These are phyloP conservation scores for Priceomyces castillae DNA, from an alignment of 805 yeast genomes.

Conservation along the genomic window DNA sequence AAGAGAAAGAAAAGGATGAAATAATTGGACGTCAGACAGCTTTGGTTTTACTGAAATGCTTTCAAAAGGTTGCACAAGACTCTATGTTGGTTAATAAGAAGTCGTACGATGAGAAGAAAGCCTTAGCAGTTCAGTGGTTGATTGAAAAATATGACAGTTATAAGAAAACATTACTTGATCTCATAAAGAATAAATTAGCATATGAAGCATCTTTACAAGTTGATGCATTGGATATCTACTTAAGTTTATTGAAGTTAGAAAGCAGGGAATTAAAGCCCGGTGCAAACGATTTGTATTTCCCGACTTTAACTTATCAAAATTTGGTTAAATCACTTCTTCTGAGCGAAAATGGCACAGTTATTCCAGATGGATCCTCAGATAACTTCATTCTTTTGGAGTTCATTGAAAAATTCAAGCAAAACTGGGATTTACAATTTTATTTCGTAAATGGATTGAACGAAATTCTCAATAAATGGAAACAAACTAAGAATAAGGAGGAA, in stretches of 20 bases:
- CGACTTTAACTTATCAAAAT: slow-evolving; percentile 49
- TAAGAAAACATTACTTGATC: slow-evolving; percentile 42
- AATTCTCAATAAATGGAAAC: slow-evolving; percentile 20
- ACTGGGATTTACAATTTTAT: slow-evolving; percentile 78
- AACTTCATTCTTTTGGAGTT: slow-evolving; percentile 56
- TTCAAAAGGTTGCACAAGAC: slow-evolving; percentile 45
- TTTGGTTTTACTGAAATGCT: slow-evolving; percentile 43
- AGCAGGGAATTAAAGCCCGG: slow-evolving; percentile 50
- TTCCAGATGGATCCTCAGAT: slow-evolving; percentile 47
- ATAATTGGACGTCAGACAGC: slow-evolving; percentile 39
- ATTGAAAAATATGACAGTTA: slow-evolving; percentile 54
- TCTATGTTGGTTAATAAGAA: slow-evolving; percentile 37
- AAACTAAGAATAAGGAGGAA: slow-evolving; percentile 13
- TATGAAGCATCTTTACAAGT: slow-evolving; percentile 51
- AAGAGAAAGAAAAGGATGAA: slow-evolving; percentile 25
- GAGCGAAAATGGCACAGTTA: slow-evolving; percentile 33
- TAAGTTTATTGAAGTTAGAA: slow-evolving; percentile 59
- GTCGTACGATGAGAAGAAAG: slow-evolving; percentile 42
- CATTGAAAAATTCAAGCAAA: slow-evolving; percentile 47
- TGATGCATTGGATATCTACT: slow-evolving; percentile 51
- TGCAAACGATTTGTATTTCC: slow-evolving; percentile 57
- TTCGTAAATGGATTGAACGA: slow-evolving; percentile 52
- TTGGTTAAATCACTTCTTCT: slow-evolving; percentile 32
- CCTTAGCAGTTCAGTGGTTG: slow-evolving; percentile 61
- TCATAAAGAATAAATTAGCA: slow-evolving; percentile 40